Base-by-base conservation (phyloP, 192 early-diverging fungal genomes). In the Coemansia sp. region DNA sequence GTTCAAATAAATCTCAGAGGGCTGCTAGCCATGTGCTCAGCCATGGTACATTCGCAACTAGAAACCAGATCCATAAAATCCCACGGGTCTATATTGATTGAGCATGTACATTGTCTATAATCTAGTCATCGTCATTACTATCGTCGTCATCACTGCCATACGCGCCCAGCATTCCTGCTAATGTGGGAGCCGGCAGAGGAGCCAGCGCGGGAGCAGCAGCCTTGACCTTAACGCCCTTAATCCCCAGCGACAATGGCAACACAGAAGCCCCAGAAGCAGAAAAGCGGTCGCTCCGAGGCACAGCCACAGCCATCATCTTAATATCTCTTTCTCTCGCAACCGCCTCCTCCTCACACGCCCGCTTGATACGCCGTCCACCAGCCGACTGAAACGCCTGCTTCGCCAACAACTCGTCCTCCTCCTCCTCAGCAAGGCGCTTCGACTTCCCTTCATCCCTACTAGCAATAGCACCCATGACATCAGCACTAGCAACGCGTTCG, bases 401-500 rank as follows among this genome's bases (percentile, higher is more conserved):
- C 0, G 66, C 72, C 67, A 74, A 38, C 14, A 10, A 23, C 34
- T 74, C 76, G 31, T 73, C 72, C 13, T 74, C 73, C 8, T 67
- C 45, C 7, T 78, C 64, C 37, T 74, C 73, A 12, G 76, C 76
- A 25, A 84, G 53, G 28, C 56, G 56, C 56, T 36, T 16, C 58
- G 39, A 2, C 77, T 3, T n/a, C 11, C 72, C 66, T 35, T 61
- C 63, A 0, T 43, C 58, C 57, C 63, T 66, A 10, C 37, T 62
- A 18, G 73, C 70, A 37, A 90, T 72, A 4, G 68, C 57, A 6
- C 88, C 86, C 21, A 94, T 62, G 9, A 94, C 66, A 8, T 70
- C 79, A 45, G 91, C 90, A 0, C 83, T 75, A 61, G 88, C 87
- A 11, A 95, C 83, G 13, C 94, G 76, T 63, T 97, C 97, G 25